These are phyloP conservation scores for Coemansia sp. DNA, from an alignment of 192 early-diverging fungal genomes.

Conservation along the genomic window DNA sequence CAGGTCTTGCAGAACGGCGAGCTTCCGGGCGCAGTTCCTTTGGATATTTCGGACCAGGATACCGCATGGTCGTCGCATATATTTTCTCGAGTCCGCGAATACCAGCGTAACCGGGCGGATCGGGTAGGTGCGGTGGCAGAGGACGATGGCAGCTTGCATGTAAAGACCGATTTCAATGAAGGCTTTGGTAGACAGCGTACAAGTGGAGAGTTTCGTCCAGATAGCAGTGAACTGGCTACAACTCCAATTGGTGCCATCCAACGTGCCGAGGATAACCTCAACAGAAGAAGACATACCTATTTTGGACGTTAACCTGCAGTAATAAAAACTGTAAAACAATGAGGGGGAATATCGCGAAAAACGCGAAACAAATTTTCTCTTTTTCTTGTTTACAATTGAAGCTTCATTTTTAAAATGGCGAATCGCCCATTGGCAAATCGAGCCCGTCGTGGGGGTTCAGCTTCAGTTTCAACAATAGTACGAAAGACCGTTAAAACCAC, in stretches of 20 bases:
- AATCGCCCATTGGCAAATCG: slow-evolving; percentile 15
- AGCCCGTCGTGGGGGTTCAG: slow-evolving; percentile 31
- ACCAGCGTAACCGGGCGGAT: slow-evolving; percentile 42
- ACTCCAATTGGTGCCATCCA: slow-evolving; percentile 37
- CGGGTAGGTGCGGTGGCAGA: slow-evolving; percentile 41
- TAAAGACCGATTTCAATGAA: slow-evolving; percentile 25
- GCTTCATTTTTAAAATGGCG: slow-evolving; percentile 13
- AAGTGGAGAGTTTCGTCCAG: slow-evolving; percentile 16
- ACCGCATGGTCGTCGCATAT: slow-evolving; percentile 36
- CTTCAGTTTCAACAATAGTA: slow-evolving; percentile 14
- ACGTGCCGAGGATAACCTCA: slow-evolving; percentile 34
- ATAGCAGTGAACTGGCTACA: slow-evolving; percentile 17
- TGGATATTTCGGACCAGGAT: slow-evolving; percentile 51
- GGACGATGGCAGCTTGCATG: slow-evolving; percentile 48
- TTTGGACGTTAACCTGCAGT: background rate
- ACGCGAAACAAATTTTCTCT: slow-evolving; percentile 10
- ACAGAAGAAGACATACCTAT: slow-evolving; percentile 14
- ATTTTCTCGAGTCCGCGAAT: slow-evolving; percentile 38
- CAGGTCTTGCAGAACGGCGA: slow-evolving; percentile 12
- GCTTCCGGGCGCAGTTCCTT: slow-evolving; percentile 43
- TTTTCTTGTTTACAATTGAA: slow-evolving; percentile 4
- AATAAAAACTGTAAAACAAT: background rate
- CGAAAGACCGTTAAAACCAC: slow-evolving; percentile 28
- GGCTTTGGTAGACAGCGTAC: slow-evolving; percentile 4
- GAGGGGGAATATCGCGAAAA: background rate